Evolutionary conservation across 2,329 filamentous ascomycete genomes (phyloP).

Genomic region (Colletotrichum sp.): DNA sequence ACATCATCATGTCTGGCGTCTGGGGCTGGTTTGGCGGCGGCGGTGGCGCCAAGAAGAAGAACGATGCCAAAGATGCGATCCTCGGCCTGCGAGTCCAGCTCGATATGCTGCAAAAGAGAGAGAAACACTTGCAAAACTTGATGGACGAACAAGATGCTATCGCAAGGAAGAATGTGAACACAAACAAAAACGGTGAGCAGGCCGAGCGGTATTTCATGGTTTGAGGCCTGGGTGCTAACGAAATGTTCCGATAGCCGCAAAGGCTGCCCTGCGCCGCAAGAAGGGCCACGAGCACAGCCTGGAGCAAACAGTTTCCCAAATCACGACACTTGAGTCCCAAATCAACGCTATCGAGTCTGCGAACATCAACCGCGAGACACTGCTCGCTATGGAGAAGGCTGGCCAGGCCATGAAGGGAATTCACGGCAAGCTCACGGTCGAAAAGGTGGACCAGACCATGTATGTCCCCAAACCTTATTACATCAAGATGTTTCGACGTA

Average conservation of each 20-base stretch:
- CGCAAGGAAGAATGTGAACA: conserved; percentile 84
- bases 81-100: conserved; percentile 85
- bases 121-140: conserved; percentile 88
- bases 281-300: conserved; percentile 92
- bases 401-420: conserved; percentile 92
- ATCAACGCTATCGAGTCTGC: conserved; percentile 97
- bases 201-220: background rate
- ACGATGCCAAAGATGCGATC: conserved; percentile 88
- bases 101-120: conserved; percentile 97
- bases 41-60: conserved; percentile 81
- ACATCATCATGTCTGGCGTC: conserved; percentile 63
- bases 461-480: conserved; percentile 50
- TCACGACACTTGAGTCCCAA: conserved; percentile 90
- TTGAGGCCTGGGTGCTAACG: background rate
- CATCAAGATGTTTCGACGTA: background rate
- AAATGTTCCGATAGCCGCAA: conserved; percentile 69
- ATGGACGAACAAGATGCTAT: conserved; percentile 91
- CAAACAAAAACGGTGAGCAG: conserved; percentile 87
- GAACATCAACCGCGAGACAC: conserved; percentile 97
- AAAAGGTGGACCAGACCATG: conserved; percentile 96
- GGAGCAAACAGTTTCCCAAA: conserved; percentile 88
- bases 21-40: conserved; percentile 94
- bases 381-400: conserved; percentile 92
- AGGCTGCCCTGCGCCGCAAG: conserved; percentile 89
- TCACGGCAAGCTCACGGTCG: conserved; percentile 86